Percentiles rank a stretch among this genome's conserved stretches.
Conservation (phyloP, 306 rosid species). For the Comarum palustre region DNA sequence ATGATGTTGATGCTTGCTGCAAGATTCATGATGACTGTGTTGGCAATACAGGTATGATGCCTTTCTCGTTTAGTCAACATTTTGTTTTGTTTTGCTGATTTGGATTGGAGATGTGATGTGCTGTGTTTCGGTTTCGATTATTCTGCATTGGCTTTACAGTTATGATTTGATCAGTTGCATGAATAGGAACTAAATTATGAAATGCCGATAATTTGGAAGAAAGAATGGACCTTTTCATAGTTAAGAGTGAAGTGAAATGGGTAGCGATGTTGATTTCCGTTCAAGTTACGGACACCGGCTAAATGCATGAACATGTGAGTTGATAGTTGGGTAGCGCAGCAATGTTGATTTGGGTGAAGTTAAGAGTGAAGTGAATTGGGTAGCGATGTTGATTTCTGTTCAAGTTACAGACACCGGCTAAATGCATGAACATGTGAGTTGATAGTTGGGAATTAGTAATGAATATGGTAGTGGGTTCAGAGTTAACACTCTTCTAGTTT, state of each 20-base stretch:
- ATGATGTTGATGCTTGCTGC: constrained; percentile 90
- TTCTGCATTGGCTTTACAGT: background rate
- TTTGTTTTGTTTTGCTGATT: background rate
- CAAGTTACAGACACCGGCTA: background rate
- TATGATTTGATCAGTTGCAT: background rate
- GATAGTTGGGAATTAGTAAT: background rate
- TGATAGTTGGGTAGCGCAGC: too few species aligned
- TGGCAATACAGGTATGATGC: constrained; percentile 44
- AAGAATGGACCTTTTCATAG: background rate
- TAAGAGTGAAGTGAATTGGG: background rate
- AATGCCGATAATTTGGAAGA: background rate
- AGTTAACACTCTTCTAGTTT: background rate
- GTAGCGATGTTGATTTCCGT: background rate
- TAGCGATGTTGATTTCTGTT: background rate
- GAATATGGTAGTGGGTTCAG: background rate
- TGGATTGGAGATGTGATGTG: background rate
- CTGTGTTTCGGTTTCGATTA: background rate
- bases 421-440: background rate
- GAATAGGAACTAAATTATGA: background rate
- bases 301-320: too few species aligned
- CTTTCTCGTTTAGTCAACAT: background rate
- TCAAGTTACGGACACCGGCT: too few species aligned
- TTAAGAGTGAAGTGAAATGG: background rate
- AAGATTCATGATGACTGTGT: constrained; percentile 78
- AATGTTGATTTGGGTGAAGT: too few species aligned